Evolutionary conservation across 129 eudicot species (phyloP).

Genomic region (Lonicera japonica): DNA sequence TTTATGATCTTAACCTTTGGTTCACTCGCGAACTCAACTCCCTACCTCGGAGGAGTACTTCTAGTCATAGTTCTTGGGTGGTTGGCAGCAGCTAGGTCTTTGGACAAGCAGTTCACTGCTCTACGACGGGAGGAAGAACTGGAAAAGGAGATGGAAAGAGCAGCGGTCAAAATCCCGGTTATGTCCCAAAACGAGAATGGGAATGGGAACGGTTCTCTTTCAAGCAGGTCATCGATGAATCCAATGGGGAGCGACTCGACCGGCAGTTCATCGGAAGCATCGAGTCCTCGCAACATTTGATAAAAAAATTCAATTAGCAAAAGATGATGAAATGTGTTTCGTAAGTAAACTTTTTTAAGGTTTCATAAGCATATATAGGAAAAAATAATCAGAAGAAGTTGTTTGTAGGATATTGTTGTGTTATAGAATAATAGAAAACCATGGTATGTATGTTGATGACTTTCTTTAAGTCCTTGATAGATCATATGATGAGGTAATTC

Average conservation of each 20-base stretch:
- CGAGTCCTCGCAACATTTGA: neutral
- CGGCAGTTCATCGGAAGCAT: neutral
- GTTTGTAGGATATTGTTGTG: too few relatives aligned
- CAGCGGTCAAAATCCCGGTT: conserved; percentile 66
- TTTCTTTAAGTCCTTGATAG: too few relatives aligned
- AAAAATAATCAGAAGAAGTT: too few relatives aligned
- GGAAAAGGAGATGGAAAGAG: conserved; percentile 93
- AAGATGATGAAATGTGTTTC: neutral
- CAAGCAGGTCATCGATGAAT: conserved; percentile 25
- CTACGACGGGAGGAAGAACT: conserved; percentile 83
- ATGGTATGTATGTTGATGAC: too few relatives aligned
- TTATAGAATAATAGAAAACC: too few relatives aligned
- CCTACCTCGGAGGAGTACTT: conserved; percentile 89
- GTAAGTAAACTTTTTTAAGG: too few relatives aligned
- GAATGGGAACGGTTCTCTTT: conserved; percentile 36
- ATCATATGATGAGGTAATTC: too few relatives aligned
- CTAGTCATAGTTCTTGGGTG: conserved; percentile 82
- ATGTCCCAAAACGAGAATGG: conserved; percentile 45
- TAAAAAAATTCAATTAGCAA: neutral
- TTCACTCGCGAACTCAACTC: conserved; percentile 95
- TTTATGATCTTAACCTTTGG: conserved; percentile 96
- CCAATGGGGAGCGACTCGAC: conserved; percentile 26
- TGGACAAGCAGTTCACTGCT: conserved; percentile 82
- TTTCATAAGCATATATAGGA: too few relatives aligned
- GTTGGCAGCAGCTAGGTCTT: conserved; percentile 83